phyloP scores from a whole-genome alignment of 257 asterid species.

The Nicotiana sylvestris region DNA sequence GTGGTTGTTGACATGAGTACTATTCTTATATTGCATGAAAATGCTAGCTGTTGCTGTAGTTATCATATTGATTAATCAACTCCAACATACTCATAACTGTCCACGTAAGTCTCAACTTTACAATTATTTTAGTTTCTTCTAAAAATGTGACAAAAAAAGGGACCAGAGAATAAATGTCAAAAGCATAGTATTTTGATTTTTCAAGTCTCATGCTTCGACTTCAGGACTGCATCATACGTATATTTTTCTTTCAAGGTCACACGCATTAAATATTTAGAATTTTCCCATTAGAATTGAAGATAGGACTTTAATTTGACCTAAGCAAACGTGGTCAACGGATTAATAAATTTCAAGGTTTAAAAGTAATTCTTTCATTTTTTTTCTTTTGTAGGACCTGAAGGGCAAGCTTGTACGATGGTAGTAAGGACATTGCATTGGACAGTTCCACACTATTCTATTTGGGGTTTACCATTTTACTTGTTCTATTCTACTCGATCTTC shows the following conservation, averaged over 20 bases:
- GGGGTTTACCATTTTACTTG: slow-evolving; percentile 89
- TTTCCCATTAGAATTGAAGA: neutral
- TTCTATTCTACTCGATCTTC: slow-evolving; percentile 89
- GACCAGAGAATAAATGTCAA: neutral
- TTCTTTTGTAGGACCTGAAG: slow-evolving; percentile 48
- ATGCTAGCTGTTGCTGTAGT: neutral
- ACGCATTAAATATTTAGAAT: neutral
- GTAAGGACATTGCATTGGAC: slow-evolving; percentile 87
- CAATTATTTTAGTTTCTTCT: neutral
- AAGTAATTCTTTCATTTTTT: too few species aligned
- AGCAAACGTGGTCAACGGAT: neutral
- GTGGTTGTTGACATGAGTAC: neutral
- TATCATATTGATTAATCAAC: neutral
- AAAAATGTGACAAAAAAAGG: neutral
- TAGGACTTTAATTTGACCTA: neutral
- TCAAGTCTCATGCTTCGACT: neutral
- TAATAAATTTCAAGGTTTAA: too few species aligned
- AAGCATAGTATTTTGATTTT: neutral
- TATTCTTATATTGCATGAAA: neutral
- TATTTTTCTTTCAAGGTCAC: neutral
- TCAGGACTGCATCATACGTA: neutral
- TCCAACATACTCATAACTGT: neutral
- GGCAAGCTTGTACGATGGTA: slow-evolving; percentile 75
- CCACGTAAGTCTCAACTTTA: neutral
- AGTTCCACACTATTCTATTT: slow-evolving; percentile 83